phyloP scores from a whole-genome alignment of 306 rosid species.

The Dryas alaskensis region DNA sequence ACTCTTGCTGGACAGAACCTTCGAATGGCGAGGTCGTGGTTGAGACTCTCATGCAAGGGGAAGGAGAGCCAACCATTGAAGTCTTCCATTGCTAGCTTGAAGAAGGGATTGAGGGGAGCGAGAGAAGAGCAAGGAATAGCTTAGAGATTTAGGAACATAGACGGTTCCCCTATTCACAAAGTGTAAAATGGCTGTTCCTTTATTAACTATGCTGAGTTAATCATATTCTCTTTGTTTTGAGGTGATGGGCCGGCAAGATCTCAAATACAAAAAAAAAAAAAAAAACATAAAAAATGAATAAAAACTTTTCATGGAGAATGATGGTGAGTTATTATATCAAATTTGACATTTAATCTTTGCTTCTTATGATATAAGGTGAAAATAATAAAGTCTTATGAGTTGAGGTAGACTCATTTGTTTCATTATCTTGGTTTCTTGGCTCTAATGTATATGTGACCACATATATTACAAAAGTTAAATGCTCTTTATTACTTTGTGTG shows the following conservation, averaged over 20 bases:
- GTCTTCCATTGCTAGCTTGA: constrained; percentile 41
- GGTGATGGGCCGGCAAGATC: neutral
- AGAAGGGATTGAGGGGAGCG: constrained; percentile 14
- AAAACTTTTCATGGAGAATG: constrained; percentile 3
- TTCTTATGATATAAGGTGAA: neutral
- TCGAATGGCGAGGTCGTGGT: constrained; percentile 62
- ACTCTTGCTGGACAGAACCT: constrained; percentile 68
- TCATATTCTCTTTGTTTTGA: constrained; percentile 26
- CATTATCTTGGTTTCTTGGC: neutral
- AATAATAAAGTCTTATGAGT: neutral
- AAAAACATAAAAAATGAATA: too few species aligned
- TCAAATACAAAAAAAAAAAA: neutral
- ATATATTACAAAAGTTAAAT: neutral
- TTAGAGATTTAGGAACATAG: neutral
- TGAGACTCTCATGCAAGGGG: constrained; percentile 34
- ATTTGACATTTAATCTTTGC: neutral
- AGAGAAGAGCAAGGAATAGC: constrained; percentile 3
- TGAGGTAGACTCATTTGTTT: constrained; percentile 8
- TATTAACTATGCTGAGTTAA: constrained; percentile 12
- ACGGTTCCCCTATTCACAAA: constrained; percentile 10
- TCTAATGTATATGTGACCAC: neutral
- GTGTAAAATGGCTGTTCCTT: constrained; percentile 11
- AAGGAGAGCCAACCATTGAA: constrained; percentile 43
- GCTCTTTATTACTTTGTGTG: neutral
- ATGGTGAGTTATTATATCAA: neutral